Conservation (phyloP, 257 asterid genomes). For the Solanum raphanifolium region DNA sequence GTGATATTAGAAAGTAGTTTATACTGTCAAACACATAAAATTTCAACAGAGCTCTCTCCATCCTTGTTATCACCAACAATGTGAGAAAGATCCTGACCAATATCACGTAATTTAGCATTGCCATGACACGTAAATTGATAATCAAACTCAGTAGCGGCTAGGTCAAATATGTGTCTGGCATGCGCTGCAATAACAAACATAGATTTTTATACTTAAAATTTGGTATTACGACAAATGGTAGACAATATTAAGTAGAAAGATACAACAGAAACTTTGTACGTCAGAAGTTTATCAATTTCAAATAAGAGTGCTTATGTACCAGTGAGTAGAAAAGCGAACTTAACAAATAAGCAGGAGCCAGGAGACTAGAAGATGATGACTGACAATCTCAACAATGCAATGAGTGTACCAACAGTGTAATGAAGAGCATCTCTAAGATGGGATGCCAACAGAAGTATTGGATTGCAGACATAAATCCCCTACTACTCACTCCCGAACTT, state of each 20-base stretch:
- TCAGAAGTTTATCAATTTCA: not conserved
- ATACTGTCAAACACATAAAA: not conserved
- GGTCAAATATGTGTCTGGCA: not conserved
- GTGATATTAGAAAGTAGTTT: not conserved
- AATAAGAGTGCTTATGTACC: not conserved
- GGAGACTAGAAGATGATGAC: not conserved
- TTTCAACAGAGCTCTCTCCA: not conserved
- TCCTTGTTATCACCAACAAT: not conserved
- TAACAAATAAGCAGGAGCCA: not conserved
- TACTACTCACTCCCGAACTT: not conserved
- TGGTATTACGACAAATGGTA: not conserved
- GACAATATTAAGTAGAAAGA: not conserved
- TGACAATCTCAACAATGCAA: not conserved
- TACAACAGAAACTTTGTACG: not conserved
- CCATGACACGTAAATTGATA: not conserved
- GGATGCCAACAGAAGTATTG: too few relatives aligned
- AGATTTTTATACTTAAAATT: not conserved
- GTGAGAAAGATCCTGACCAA: not conserved
- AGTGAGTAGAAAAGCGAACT: too few relatives aligned
- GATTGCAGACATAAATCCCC: not conserved
- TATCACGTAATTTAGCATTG: not conserved
- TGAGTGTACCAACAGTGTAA: not conserved
- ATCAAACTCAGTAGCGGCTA: not conserved
- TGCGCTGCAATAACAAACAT: constrained; percentile 1
- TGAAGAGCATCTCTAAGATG: not conserved